Conservation (phyloP, 176 grass and related monocot genomes). For the Oryza glumipatula region DNA sequence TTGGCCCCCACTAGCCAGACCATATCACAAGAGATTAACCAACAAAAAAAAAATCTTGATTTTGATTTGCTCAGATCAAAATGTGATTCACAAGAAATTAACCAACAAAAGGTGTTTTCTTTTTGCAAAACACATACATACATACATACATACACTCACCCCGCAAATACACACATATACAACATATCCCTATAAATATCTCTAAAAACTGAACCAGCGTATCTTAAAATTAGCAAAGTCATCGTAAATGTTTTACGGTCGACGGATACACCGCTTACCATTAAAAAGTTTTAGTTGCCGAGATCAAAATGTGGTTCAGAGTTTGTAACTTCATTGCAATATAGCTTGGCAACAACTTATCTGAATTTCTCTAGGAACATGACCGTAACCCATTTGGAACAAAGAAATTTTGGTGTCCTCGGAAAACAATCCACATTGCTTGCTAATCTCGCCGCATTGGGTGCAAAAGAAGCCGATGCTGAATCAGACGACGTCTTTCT, state of each 20-base stretch:
- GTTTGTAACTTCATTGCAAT: neutral
- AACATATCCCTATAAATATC: too few species aligned
- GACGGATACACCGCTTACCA: too few species aligned
- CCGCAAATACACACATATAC: too few species aligned
- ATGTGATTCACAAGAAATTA: too few species aligned
- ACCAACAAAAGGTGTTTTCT: too few species aligned
- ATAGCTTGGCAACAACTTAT: neutral
- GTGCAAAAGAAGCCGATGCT: neutral
- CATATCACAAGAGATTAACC: neutral
- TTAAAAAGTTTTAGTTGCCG: too few species aligned
- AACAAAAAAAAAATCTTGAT: neutral
- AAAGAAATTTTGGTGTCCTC: neutral
- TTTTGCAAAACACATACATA: too few species aligned
- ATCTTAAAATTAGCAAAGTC: too few species aligned
- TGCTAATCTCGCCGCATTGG: neutral
- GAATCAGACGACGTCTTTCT: conserved; percentile 21
- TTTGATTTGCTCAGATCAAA: neutral
- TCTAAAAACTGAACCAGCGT: too few species aligned
- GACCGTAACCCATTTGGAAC: neutral
- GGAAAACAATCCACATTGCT: neutral
- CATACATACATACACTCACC: too few species aligned
- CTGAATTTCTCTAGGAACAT: neutral
- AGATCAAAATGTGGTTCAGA: too few species aligned
- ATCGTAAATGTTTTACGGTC: too few species aligned
- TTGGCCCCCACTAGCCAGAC: neutral